Base-by-base conservation (phyloP, 257 asterid genomes). In the Plantago ovata region DNA sequence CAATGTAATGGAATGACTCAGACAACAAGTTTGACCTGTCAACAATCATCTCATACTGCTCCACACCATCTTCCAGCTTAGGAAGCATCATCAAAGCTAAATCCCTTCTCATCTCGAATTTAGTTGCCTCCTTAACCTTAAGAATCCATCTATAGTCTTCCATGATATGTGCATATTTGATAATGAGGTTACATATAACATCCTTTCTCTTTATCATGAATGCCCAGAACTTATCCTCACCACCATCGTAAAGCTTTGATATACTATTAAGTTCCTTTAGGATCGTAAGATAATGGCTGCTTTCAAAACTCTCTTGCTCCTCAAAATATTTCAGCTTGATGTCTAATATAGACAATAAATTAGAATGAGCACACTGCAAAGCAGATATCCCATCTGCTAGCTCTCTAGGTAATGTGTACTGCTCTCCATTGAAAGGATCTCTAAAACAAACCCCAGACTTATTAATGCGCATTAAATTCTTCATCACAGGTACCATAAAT, bases 41-140 rank as follows among this genome's bases (percentile, higher is more conserved):
- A 50, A 92, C 88, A 62, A 85, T 89, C 95, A 92, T 92, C 64
- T 85, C 94, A 57, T 83, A 92, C 61, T 74, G n/a, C n/a, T n/a
- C n/a, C n/a, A n/a, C 70, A 75, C 74, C 98, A 20, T 88, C 94
- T 81, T 80, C 82, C 72, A 82, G 68, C 67, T 77, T 94, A 10
- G 98, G 96, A 69, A 92, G 85, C 70, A 84, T 65, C 94, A 92
- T 61, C 88, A 80, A 69, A 3, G 86, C 83, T 59, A 92, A 74
- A 76, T 82, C 93, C 58, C 94, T 80, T 70, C 93, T 82, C 19
- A 86, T 81, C 76, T 84, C 91, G 65, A 92, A 92, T 77, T 80
- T 73, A 44, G 81, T 82, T 47, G 82, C 84, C 33, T 84, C 96
- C 80, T 82, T 92, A 64, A 70, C 80, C 66, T 77, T 81, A 45